Conservation (phyloP, 495 filamentous ascomycete species). For the Trichocladium uniseriatum region DNA sequence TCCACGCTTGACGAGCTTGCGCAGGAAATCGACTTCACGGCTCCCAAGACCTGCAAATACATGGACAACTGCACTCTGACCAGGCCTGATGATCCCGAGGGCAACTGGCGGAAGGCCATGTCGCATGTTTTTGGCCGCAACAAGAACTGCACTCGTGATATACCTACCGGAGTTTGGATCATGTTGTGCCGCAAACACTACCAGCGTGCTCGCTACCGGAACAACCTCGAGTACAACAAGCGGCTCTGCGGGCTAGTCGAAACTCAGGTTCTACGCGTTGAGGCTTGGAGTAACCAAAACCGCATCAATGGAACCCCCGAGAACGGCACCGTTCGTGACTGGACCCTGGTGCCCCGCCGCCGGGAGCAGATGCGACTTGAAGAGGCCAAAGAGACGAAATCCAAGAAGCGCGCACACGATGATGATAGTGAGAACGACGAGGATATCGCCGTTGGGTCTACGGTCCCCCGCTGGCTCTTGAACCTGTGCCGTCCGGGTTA, state of each 20-base stretch:
- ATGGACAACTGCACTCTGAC: not conserved
- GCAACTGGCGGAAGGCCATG: slow-evolving; percentile 54
- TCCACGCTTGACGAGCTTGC: not conserved
- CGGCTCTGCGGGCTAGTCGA: slow-evolving; percentile 52
- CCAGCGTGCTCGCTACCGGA: slow-evolving; percentile 63
- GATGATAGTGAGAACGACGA: slow-evolving; percentile 1
- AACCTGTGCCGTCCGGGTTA: slow-evolving; percentile 26
- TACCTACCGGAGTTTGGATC: slow-evolving; percentile 59
- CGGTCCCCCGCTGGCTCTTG: slow-evolving; percentile 38
- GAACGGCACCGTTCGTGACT: slow-evolving; percentile 38
- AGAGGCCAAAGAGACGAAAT: slow-evolving; percentile 23
- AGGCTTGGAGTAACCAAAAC: slow-evolving; percentile 46
- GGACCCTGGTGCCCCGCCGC: slow-evolving; percentile 43
- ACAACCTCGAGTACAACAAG: slow-evolving; percentile 47
- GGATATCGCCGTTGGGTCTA: slow-evolving; percentile 19
- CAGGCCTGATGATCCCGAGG: not conserved
- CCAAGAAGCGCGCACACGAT: slow-evolving; percentile 22
- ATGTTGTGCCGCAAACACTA: slow-evolving; percentile 78
- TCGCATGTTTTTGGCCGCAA: slow-evolving; percentile 87
- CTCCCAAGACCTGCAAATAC: not conserved
- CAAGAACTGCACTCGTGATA: slow-evolving; percentile 60
- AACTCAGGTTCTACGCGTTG: slow-evolving; percentile 48
- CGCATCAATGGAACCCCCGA: slow-evolving; percentile 19
- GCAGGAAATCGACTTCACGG: not conserved
- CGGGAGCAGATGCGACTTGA: slow-evolving; percentile 42